A percentile compares a stretch with the other conserved stretches of the same genome.
phyloP scores from a whole-genome alignment of 345 rosid genomes.

The Eucalyptus pumila region DNA sequence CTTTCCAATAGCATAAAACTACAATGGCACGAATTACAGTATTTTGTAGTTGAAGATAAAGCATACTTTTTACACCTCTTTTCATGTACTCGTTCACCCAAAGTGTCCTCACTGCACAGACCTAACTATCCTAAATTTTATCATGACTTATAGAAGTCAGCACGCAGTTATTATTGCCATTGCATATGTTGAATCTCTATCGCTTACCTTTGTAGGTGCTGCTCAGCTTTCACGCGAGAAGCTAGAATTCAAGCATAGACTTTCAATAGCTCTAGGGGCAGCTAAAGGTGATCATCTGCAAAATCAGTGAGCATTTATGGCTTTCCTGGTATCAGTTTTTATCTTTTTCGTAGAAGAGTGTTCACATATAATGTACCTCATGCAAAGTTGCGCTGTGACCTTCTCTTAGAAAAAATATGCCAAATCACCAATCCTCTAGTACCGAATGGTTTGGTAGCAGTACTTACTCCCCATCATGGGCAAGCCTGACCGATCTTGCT shows the following conservation, averaged over 20 bases:
- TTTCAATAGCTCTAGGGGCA: slow-evolving; percentile 80
- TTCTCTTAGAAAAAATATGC: neutral
- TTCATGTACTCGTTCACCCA: neutral
- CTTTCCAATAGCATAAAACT: slow-evolving; percentile 10
- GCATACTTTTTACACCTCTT: neutral
- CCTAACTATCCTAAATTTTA: neutral
- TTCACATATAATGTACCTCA: neutral
- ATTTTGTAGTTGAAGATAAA: neutral
- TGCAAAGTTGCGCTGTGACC: slow-evolving; percentile 6
- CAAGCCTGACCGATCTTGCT: neutral
- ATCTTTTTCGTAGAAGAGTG: slow-evolving; percentile 13
- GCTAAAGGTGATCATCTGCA: slow-evolving; percentile 94
- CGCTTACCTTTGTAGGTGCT: slow-evolving; percentile 29
- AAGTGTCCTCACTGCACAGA: neutral
- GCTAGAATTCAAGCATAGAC: slow-evolving; percentile 92
- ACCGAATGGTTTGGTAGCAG: neutral
- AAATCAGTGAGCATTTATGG: slow-evolving; percentile 74
- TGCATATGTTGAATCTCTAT: neutral
- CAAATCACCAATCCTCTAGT: neutral
- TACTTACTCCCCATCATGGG: slow-evolving; percentile 2
- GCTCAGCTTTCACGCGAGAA: slow-evolving; percentile 57
- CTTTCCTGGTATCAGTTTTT: slow-evolving; percentile 57
- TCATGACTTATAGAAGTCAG: neutral
- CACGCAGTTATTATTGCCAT: neutral
- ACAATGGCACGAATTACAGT: neutral